A percentile compares a stretch with the other conserved stretches of the same genome.
These are phyloP conservation scores for Kurtzmaniella cleridarum DNA, from an alignment of 805 yeast genomes.

Conservation along the genomic window DNA sequence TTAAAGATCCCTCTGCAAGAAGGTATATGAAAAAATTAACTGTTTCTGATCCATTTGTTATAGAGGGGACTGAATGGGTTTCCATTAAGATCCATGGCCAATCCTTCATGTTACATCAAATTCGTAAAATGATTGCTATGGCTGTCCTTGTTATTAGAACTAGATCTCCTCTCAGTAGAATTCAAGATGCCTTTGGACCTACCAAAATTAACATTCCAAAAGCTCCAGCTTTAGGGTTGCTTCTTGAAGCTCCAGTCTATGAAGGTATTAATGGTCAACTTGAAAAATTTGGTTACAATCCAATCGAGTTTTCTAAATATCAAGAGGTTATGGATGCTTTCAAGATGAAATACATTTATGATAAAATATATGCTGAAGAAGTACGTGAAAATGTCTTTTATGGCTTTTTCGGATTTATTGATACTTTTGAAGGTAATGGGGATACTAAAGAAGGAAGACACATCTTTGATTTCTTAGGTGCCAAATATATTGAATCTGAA, in stretches of 20 bases:
- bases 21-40: constrained; percentile 75
- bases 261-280: constrained; percentile 74
- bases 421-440: constrained; percentile 51
- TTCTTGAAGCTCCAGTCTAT: constrained; percentile 88
- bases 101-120: constrained; percentile 96
- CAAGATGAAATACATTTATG: constrained; percentile 84
- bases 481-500: constrained; percentile 9
- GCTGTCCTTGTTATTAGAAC: constrained; percentile 81
- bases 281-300: constrained; percentile 70
- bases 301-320: constrained; percentile 62
- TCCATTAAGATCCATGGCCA: constrained; percentile 97
- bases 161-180: constrained; percentile 75
- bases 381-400: constrained; percentile 80
- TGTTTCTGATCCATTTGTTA: constrained; percentile 85
- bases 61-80: constrained; percentile 93
- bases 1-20: constrained; percentile 78
- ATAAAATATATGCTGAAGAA: constrained; percentile 88
- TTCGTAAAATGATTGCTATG: constrained; percentile 96
- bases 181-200: constrained; percentile 69
- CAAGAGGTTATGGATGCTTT: constrained; percentile 73
- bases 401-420: constrained; percentile 88
- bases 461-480: constrained; percentile 54
- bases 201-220: constrained; percentile 86
- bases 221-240: constrained; percentile 92
- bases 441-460: constrained; percentile 47